Percentiles rank a stretch among this genome's conserved stretches.
Conservation (phyloP, 345 rosid species). For the Eucalyptus polyanthemos region DNA sequence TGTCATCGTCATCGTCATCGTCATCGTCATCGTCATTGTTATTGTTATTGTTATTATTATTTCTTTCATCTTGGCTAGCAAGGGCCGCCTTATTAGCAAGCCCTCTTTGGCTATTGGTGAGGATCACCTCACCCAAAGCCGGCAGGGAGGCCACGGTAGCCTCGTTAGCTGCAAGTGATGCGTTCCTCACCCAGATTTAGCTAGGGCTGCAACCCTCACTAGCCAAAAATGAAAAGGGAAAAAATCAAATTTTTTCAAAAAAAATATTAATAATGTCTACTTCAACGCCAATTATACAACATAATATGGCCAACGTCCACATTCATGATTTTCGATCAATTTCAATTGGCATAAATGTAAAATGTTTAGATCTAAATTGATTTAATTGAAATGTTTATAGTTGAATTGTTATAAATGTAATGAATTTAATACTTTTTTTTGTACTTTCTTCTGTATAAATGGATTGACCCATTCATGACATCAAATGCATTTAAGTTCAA, state of each 20-base stretch:
- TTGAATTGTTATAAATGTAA: background rate
- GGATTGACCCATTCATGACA: background rate
- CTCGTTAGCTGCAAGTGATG: background rate
- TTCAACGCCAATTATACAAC: rapidly evolving
- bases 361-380: background rate
- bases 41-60: too few species aligned
- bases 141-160: background rate
- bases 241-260: too few species aligned
- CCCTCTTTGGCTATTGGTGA: background rate
- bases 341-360: background rate
- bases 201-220: background rate
- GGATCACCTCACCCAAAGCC: background rate
- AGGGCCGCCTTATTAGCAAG: background rate
- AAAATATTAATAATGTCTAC: background rate
- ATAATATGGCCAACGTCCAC: rapidly evolving
- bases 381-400: rapidly evolving
- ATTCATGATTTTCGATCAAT: rapidly evolving
- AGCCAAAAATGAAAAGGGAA: background rate
- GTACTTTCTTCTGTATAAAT: background rate
- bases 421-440: background rate
- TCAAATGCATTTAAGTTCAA: background rate
- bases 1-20: rapidly evolving
- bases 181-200: background rate
- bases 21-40: rapidly evolving
- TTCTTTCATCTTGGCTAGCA: background rate